Evolutionary conservation across 139 green algal species (phyloP), one percentile per base, ranked within the genome.

Genomic region (Coelastrella sp.): DNA sequence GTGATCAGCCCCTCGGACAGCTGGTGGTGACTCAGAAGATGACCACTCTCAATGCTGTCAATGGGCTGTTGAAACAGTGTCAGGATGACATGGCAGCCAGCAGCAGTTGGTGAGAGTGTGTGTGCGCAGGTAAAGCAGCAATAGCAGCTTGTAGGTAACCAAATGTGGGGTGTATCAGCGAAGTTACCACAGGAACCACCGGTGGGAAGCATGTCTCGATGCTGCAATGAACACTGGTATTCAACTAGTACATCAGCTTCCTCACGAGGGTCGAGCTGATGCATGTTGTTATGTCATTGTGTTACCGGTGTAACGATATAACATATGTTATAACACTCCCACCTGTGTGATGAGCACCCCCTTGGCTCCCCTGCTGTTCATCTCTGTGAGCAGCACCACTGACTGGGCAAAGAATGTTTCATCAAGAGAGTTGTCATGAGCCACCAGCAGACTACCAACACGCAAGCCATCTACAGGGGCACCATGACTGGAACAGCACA

Each of bases 381-480:
- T 63, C 72, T 81, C 72, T 34, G 72, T 81, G 9, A 81, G 35
- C 32, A 81, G 45, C 45, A 81, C 72, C 45, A 80, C 72, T 11
- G 45, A 57, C 2, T 45, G 68, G 13, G 25, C 68, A 57, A 79
- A 79, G 9, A 79, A 41, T 21, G n/a, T 34, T 6, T 21, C 43
- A 21, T 81, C 32, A 43, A 81, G 72, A 3, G 27, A 23, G 3
- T 27, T 4, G 2, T 57, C 27, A 21, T 77, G 68, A 4, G 72
- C 72, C 3, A 81, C 45, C 72, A 81, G 45, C 72, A 81, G 72
- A 57, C 72, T 81, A 38, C 72, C 72, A 11, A 45, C 45, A 53
- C 37, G 27, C 30, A 81, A 17, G 25, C 72, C 72, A 23, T 81
- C 72, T 4, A 81, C 32, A 38, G 72, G 72, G 1, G 72, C 72